Percentiles rank a stretch among this genome's conserved stretches.
These are phyloP conservation scores for Hordeum pubiflorum DNA, from an alignment of 202 grass and related monocot species.

Conservation along the genomic window DNA sequence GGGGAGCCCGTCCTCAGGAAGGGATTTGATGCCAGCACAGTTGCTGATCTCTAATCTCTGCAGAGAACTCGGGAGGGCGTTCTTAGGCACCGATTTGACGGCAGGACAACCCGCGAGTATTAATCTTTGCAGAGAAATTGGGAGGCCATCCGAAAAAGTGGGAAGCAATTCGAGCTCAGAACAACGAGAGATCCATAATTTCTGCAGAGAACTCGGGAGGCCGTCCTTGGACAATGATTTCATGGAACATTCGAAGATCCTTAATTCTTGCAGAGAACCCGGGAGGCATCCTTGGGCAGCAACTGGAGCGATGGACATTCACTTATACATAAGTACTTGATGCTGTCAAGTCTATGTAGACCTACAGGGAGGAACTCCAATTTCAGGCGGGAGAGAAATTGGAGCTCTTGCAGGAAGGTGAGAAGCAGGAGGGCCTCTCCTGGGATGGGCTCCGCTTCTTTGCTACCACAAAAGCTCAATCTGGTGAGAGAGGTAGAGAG, in stretches of 20 bases:
- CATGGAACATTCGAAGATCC: rapidly evolving
- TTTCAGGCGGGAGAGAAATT: background rate
- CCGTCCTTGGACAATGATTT: background rate
- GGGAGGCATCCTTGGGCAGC: background rate
- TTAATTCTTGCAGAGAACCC: background rate
- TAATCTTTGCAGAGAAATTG: background rate
- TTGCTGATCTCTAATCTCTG: too few species aligned
- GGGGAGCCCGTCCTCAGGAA: background rate
- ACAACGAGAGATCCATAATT: too few species aligned
- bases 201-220: background rate
- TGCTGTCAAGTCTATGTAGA: background rate
- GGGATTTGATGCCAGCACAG: too few species aligned
- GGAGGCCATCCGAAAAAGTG: too few species aligned
- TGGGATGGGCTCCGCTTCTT: background rate
- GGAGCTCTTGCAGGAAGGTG: background rate
- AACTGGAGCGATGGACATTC: background rate
- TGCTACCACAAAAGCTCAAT: background rate
- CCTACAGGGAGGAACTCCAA: background rate
- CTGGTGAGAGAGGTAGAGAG: background rate
- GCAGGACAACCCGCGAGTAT: background rate
- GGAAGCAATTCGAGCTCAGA: too few species aligned
- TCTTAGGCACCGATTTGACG: background rate
- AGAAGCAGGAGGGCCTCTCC: background rate
- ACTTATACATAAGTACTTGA: background rate
- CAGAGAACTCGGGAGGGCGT: too few species aligned